Base-by-base conservation (phyloP, 73 alveolate genomes). In the Vitrella brassicaformis region DNA sequence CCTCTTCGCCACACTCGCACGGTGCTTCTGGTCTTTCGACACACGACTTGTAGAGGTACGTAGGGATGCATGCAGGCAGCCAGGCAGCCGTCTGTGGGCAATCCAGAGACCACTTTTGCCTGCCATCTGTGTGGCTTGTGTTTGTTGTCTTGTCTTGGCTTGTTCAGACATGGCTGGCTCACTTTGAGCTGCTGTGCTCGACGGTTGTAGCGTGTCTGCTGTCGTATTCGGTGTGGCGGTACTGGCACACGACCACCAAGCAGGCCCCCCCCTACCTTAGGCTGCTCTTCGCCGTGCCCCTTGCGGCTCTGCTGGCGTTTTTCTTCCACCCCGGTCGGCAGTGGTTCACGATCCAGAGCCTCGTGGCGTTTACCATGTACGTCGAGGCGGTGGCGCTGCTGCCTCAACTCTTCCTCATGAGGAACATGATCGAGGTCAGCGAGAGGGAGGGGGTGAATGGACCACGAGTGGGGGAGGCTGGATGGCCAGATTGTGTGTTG, bases 261-360 rank as follows among this genome's bases (percentile, higher is more conserved):
- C 74, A 75, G 75, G 65, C 70, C 25, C 25, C 39, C 74, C 0
- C 28, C 14, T 30, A 0, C 10, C 0, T 19, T 10, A 27, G 22
- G 10, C 27, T 8, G 19, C 0, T 14, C 27, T 22, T 29, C 31
- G 0, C 14, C 14, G 56, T 39, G 0, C 84, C 84, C 19, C 78
- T 68, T 1, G 78, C 84, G 28, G 18, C 68, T 68, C 56, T 77
- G 68, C 73, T 77, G 71, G 84, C 84, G 56, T 77, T 77, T 75
- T 77, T 77, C 84, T 68, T 77, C 47, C 84, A 77, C 28, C 84
- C 84, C 0, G 84, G 84, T 29, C 77, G 68, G 30, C 77, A 77
- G 25, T 77, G 84, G 84, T 71, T 8, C 9, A 77, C 73, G 19
- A 69, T 77, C 72, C 84, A 77, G 84, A 77, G 68, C 47, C 78